Evolutionary conservation across 108 stramenopile species (phyloP), one percentile per base, ranked within the genome.

Genomic region (Schizochytrium sp.): DNA sequence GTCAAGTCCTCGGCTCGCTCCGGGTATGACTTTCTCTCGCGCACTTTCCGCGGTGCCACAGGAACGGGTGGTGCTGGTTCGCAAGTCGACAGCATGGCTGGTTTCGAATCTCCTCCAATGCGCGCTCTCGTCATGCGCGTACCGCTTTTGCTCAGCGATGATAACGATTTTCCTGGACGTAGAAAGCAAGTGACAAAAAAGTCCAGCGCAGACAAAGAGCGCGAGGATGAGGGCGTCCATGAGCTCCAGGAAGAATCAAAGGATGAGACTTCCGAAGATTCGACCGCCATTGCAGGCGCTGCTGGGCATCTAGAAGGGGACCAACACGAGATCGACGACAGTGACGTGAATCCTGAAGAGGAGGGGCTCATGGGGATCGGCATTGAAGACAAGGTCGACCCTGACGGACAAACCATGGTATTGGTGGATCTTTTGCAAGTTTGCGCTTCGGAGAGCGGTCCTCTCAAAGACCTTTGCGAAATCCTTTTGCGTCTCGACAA

Each of bases 311-410:
- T 88, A 29, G 92, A 92, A 2, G 95, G 94, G 60, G 89, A 90
- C 28, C 93, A 90, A 5, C 94, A 94, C 28, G 95, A 41, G 72
- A 23, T 29, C 29, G 72, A 72, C 19, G 72, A 72, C 23, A 41
- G 23, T 2, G 72, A 72, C 18, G 29, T 23, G 29, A 23, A 83
- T 53, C 45, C 51, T 45, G 76, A 83, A 23, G 28, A 53, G 18
- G 76, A 83, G 19, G 45, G 23, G 6, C 76, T 23, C 25, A 47
- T 83, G 45, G 76, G 76, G 1, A 12, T 83, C 51, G 76, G 76
- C 51, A 53, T 53, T 25, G 51, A 83, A 18, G 76, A 83, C 76
- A 47, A 53, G 23, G 76, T 25, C 23, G 76, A 83, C 76, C 76
- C 76, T 6, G 28, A 53, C 51, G 76, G 76, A 12, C 76, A 83